Percentiles rank a stretch among this genome's conserved stretches.
Conservation (phyloP, 768 basidiomycete species). For the Amanita subjunquillea region DNA sequence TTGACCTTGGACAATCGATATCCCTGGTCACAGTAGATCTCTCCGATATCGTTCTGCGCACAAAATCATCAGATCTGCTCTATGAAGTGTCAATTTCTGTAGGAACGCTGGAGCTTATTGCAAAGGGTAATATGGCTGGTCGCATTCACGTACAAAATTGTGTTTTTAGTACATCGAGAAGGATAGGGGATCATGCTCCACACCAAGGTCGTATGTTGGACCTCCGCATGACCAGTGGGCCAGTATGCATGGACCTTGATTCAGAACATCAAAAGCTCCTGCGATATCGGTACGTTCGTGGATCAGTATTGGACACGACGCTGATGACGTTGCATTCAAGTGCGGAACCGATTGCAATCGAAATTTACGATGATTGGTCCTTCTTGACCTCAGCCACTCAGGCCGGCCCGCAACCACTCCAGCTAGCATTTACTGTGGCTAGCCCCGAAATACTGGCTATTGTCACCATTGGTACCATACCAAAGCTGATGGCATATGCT, state of each 20-base stretch:
- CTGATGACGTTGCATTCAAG: conserved; percentile 22
- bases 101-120: conserved; percentile 52
- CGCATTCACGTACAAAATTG: conserved; percentile 55
- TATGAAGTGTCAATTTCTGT: conserved; percentile 62
- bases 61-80: conserved; percentile 47
- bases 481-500: conserved; percentile 62
- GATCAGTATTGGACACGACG: not conserved
- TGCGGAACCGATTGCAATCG: conserved; percentile 68
- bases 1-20: conserved; percentile 84
- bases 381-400: conserved; percentile 27
- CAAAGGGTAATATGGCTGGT: conserved; percentile 67
- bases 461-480: conserved; percentile 66
- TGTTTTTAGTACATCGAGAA: conserved; percentile 65
- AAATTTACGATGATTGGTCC: conserved; percentile 79
- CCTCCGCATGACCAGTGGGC: conserved; percentile 64
- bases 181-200: conserved; percentile 30
- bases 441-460: conserved; percentile 60
- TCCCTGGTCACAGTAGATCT: conserved; percentile 59
- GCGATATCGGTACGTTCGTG: conserved; percentile 56
- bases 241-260: conserved; percentile 54
- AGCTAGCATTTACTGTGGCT: conserved; percentile 64
- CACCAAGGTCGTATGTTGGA: conserved; percentile 51
- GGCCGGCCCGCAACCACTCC: conserved; percentile 32
- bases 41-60: conserved; percentile 51
- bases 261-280: conserved; percentile 70